Evolutionary conservation across 2,329 filamentous ascomycete species (phyloP).

Genomic region (Ceratocystis alfenasii): DNA sequence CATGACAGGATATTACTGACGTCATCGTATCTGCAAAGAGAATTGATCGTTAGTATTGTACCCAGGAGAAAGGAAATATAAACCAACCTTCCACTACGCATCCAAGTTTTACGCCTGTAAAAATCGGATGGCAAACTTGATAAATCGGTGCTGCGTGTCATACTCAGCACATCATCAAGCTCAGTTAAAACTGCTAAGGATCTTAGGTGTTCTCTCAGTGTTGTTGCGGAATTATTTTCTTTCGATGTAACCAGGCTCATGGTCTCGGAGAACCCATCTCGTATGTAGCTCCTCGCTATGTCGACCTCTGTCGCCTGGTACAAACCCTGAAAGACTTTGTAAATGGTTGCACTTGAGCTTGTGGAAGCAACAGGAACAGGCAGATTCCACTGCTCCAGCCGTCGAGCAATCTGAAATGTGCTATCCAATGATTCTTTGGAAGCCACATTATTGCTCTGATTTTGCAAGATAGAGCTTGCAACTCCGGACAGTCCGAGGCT

Average conservation of each 20-base stretch:
- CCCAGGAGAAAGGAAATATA: background rate
- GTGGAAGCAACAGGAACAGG: constrained; percentile 53
- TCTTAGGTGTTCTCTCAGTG: constrained; percentile 44
- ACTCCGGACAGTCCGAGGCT: constrained; percentile 74
- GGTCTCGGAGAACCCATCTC: constrained; percentile 49
- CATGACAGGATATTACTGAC: constrained; percentile 71
- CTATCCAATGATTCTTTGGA: constrained; percentile 49
- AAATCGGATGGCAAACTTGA: constrained; percentile 52
- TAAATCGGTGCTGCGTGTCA: constrained; percentile 47
- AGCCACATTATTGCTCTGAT: constrained; percentile 47
- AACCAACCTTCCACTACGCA: constrained; percentile 64
- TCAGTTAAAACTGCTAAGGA: constrained; percentile 66
- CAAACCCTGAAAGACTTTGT: constrained; percentile 69
- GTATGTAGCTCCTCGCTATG: constrained; percentile 45
- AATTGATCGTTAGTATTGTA: constrained; percentile 24
- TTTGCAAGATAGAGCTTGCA: constrained; percentile 65
- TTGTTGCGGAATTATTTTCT: constrained; percentile 38
- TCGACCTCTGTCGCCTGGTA: constrained; percentile 49
- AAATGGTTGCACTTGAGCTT: constrained; percentile 57
- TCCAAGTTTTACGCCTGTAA: constrained; percentile 58
- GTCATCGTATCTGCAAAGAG: constrained; percentile 51
- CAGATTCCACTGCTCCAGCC: constrained; percentile 85
- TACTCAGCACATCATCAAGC: constrained; percentile 62
- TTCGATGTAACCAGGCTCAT: constrained; percentile 45
- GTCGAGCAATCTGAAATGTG: constrained; percentile 67